Evolutionary conservation across 139 green algal species (phyloP).

Genomic region (Coelastrella sp.): DNA sequence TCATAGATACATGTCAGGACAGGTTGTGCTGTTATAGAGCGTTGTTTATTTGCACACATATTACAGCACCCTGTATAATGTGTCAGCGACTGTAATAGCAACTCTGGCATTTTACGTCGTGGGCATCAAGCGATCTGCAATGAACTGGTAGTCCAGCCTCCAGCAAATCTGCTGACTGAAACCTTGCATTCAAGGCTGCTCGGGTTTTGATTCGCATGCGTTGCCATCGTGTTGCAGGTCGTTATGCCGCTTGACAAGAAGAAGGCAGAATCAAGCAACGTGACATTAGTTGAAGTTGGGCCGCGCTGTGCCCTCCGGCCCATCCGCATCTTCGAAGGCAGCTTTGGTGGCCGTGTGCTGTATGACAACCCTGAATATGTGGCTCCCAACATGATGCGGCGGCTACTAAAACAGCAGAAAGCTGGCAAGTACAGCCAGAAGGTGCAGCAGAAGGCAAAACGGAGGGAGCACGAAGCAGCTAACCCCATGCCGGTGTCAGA

Average conservation of each 20-base stretch:
- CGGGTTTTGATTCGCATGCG: too few species aligned
- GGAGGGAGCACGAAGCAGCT: conserved; percentile 73
- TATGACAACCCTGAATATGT: conserved; percentile 96
- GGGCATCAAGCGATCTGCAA: too few species aligned
- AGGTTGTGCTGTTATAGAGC: too few species aligned
- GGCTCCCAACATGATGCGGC: conserved; percentile 89
- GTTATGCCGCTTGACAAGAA: conserved; percentile 84
- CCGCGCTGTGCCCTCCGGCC: conserved; percentile 93
- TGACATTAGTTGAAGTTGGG: conserved; percentile 86
- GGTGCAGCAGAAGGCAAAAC: conserved; percentile 62
- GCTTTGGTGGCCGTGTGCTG: conserved; percentile 89
- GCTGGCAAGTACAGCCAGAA: conserved; percentile 88
- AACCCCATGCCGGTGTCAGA: conserved; percentile 68
- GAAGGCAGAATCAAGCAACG: conserved; percentile 63
- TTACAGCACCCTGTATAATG: too few species aligned
- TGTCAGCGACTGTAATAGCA: too few species aligned
- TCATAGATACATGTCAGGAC: too few species aligned
- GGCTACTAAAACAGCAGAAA: conserved; percentile 77
- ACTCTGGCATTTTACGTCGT: too few species aligned
- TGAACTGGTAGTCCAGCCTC: too few species aligned
- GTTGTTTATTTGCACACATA: too few species aligned
- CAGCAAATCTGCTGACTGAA: too few species aligned
- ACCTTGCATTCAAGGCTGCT: too few species aligned
- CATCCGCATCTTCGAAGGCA: conserved; percentile 91
- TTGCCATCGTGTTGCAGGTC: conserved; percentile 60